phyloP scores from a whole-genome alignment of 345 rosid genomes.

The Arabidopsis suecica region DNA sequence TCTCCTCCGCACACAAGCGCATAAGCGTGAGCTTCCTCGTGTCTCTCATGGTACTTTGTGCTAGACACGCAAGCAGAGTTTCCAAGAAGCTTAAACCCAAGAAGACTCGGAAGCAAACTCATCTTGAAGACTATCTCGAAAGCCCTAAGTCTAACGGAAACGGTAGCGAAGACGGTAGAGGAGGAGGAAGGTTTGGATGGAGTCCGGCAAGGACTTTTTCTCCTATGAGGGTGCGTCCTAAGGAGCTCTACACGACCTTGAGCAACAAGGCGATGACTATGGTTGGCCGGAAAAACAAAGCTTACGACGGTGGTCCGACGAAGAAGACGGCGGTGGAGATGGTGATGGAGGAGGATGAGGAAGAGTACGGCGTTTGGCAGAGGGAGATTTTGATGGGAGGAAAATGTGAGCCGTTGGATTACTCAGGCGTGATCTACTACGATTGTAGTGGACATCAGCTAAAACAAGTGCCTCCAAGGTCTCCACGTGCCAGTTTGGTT shows the following conservation, averaged over 20 bases:
- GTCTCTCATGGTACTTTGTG: conserved; percentile 59
- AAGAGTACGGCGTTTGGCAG: conserved; percentile 92
- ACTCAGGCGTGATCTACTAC: conserved; percentile 89
- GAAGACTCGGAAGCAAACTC: conserved; percentile 24
- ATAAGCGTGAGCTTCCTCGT: conserved; percentile 48
- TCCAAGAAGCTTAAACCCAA: conserved; percentile 56
- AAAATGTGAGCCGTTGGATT: conserved; percentile 87
- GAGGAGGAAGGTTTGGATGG: conserved; percentile 42
- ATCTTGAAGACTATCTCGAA: conserved; percentile 40
- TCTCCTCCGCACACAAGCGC: conserved; percentile 47
- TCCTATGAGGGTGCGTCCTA: conserved; percentile 52
- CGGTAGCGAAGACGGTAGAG: neutral
- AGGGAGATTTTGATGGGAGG: conserved; percentile 91
- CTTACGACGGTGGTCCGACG: conserved; percentile 25
- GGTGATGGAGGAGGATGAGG: conserved; percentile 48
- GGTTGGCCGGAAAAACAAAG: conserved; percentile 47
- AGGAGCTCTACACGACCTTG: conserved; percentile 54
- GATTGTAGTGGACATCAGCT: conserved; percentile 70
- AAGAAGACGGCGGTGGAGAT: conserved; percentile 30
- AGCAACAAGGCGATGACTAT: conserved; percentile 64
- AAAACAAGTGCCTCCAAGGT: conserved; percentile 64
- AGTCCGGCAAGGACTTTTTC: conserved; percentile 43
- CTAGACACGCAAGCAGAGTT: conserved; percentile 59
- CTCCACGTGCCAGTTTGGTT: conserved; percentile 86
- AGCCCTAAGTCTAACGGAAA: conserved; percentile 14